Conservation (phyloP, 2,329 filamentous ascomycete species). For the Daldinia sp. region DNA sequence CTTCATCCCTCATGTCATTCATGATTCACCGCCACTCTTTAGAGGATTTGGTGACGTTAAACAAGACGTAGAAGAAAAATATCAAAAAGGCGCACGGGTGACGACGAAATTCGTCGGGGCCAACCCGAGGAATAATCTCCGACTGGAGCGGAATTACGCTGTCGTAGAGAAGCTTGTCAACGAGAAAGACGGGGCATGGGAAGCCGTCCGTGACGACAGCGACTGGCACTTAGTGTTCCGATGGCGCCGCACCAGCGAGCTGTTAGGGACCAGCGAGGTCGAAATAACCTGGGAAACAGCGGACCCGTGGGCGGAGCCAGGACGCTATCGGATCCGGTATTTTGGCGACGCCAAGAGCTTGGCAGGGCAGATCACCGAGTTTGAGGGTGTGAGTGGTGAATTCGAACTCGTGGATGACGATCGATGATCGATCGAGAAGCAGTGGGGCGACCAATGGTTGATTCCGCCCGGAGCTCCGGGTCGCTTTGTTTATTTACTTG, state of each 20-base stretch:
- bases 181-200: conserved; percentile 63
- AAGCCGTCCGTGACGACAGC: conserved; percentile 74
- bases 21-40: conserved; percentile 74
- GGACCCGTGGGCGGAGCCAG: conserved; percentile 61
- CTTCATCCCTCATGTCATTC: conserved; percentile 83
- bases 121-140: conserved; percentile 88
- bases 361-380: conserved; percentile 71
- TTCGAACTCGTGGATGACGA: conserved; percentile 55
- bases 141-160: conserved; percentile 81
- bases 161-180: conserved; percentile 73
- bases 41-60: conserved; percentile 77
- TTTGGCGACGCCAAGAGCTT: conserved; percentile 82
- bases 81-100: conserved; percentile 69
- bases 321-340: conserved; percentile 81
- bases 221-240: conserved; percentile 87
- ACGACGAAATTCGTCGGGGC: conserved; percentile 82
- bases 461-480: neutral
- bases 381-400: conserved; percentile 73
- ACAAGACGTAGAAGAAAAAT: conserved; percentile 63
- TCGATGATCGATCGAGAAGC: conserved; percentile 6
- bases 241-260: conserved; percentile 78
- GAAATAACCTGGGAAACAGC: conserved; percentile 83
- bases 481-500: neutral
- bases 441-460: neutral
- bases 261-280: conserved; percentile 81